Evolutionary conservation across 1,139 yeast species (phyloP).

Genomic region (Geotrichum histeridarum): DNA sequence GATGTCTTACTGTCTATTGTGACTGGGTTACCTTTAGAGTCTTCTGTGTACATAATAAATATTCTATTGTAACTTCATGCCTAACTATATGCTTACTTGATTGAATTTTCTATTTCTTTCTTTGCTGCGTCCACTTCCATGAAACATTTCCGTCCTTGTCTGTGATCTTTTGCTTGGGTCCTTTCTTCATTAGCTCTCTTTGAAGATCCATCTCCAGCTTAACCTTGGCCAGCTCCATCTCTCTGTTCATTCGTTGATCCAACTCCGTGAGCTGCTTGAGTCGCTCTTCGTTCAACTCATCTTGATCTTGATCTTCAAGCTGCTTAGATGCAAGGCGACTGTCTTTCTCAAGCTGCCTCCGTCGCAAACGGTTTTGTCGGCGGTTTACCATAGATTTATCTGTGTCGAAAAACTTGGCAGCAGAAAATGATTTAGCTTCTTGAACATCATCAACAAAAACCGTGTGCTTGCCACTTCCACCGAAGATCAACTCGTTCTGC

Average conservation of each 20-base stretch:
- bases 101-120: constrained; percentile 12
- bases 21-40: not conserved
- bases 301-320: constrained; percentile 36
- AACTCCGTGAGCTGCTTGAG: constrained; percentile 53
- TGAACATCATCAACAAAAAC: constrained; percentile 69
- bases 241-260: constrained; percentile 50
- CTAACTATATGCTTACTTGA: not conserved
- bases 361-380: constrained; percentile 67
- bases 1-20: not conserved
- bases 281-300: constrained; percentile 44
- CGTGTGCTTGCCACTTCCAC: constrained; percentile 57
- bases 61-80: constrained; percentile 2
- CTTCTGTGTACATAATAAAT: constrained; percentile 7
- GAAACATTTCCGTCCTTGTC: constrained; percentile 49
- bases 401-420: constrained; percentile 65
- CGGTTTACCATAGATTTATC: constrained; percentile 57
- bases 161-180: constrained; percentile 71
- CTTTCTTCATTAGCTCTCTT: constrained; percentile 84
- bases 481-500: constrained; percentile 50
- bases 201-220: constrained; percentile 70
- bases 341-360: constrained; percentile 50
- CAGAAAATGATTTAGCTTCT: constrained; percentile 54
- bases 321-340: constrained; percentile 24
- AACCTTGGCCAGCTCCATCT: constrained; percentile 58
- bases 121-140: constrained; percentile 17